Evolutionary conservation across 768 basidiomycete species (phyloP).

Genomic region (Calocera viscosa): DNA sequence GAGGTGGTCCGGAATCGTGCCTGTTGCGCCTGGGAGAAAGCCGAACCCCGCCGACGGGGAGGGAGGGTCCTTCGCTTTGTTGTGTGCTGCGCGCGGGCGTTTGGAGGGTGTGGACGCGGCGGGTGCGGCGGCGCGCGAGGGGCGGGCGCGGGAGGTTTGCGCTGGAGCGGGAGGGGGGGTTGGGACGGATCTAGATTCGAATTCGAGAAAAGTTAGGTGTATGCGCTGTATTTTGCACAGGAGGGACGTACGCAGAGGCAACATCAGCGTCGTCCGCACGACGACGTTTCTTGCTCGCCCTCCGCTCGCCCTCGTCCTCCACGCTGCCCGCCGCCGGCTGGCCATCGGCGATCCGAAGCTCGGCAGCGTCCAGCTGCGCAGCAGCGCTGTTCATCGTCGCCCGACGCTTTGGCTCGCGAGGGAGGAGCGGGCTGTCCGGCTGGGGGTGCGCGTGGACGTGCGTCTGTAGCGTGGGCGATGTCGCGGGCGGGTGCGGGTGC

Average conservation of each 20-base stretch:
- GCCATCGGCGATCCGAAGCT: conserved; percentile 16
- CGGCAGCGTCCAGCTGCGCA: conserved; percentile 80
- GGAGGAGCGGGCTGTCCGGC: conserved; percentile 36
- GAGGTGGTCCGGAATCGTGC: neutral
- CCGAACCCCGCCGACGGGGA: neutral
- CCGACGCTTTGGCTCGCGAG: conserved; percentile 52
- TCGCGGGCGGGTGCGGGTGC: conserved; percentile 46
- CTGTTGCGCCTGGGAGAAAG: neutral
- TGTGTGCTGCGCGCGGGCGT: neutral
- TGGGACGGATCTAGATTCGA: neutral
- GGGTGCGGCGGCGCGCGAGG: neutral
- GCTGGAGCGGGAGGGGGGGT: neutral
- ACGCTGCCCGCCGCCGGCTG: conserved; percentile 13
- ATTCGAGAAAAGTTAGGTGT: neutral
- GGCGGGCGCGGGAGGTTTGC: neutral
- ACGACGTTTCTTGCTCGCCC: conserved; percentile 15
- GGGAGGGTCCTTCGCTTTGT: conserved; percentile 3
- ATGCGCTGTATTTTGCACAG: neutral
- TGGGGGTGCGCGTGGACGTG: conserved; percentile 31
- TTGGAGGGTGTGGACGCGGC: neutral
- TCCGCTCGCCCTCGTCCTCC: conserved; percentile 20
- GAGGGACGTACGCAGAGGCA: conserved; percentile 5
- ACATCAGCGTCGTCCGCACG: conserved; percentile 33
- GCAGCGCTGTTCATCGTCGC: conserved; percentile 98
- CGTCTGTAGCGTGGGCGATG: conserved; percentile 47